Percentiles rank a stretch among this genome's conserved stretches.
These are phyloP conservation scores for Aspergillus ibericus DNA, from an alignment of 2,329 filamentous ascomycete species.

Conservation along the genomic window DNA sequence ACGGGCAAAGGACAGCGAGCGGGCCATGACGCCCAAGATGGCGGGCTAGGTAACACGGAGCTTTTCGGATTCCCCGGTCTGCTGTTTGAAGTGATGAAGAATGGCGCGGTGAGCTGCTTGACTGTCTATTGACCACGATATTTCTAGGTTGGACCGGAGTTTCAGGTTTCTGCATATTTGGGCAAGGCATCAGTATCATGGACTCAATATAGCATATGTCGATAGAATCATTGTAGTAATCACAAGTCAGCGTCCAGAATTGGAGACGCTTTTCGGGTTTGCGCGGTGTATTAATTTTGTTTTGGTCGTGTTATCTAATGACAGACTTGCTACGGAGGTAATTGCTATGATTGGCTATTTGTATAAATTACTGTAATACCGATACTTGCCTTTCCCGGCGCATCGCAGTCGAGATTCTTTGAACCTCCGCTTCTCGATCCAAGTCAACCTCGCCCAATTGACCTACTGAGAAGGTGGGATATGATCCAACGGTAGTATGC, in stretches of 20 bases:
- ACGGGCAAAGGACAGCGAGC: constrained; percentile 46
- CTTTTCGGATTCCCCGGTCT: constrained; percentile 91
- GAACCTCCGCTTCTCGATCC: background rate
- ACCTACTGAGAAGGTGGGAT: constrained; percentile 15
- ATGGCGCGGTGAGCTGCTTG: constrained; percentile 82
- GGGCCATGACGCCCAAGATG: constrained; percentile 45
- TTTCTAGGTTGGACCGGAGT: background rate
- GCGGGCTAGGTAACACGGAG: constrained; percentile 71
- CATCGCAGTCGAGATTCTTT: constrained; percentile 1
- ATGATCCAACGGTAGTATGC: constrained; percentile 39
- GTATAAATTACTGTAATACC: constrained; percentile 3
- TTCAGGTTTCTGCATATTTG: background rate
- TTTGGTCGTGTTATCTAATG: background rate
- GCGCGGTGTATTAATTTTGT: background rate
- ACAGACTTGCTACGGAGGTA: background rate
- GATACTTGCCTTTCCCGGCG: background rate
- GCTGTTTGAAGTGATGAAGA: constrained; percentile 94
- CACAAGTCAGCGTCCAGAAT: background rate
- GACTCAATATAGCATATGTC: background rate
- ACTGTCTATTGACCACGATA: constrained; percentile 68
- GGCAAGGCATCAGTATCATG: background rate
- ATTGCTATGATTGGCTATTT: background rate
- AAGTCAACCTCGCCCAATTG: constrained; percentile 3
- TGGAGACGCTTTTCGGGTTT: background rate
- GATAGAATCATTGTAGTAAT: background rate